These are phyloP conservation scores for Cyclaneusma minus DNA, from an alignment of 2,329 filamentous ascomycete genomes.

Conservation along the genomic window DNA sequence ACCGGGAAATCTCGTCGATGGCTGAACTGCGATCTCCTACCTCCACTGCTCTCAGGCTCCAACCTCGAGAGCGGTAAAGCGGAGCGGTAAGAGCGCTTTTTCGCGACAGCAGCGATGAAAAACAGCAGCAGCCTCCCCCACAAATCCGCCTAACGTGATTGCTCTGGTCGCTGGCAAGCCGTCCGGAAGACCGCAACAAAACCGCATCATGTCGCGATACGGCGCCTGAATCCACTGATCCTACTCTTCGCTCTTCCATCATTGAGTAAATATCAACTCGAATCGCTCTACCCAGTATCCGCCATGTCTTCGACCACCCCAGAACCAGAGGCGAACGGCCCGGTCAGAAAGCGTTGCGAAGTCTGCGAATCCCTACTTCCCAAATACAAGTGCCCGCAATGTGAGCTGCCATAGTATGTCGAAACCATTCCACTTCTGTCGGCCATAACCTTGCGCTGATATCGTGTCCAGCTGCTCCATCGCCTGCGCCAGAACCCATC, in stretches of 20 bases:
- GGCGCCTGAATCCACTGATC: not conserved
- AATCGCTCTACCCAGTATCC: too few species aligned
- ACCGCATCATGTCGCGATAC: not conserved
- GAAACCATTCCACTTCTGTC: slow-evolving; percentile 1
- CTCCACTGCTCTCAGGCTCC: too few species aligned
- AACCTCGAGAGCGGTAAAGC: too few species aligned
- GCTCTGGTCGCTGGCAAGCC: not conserved
- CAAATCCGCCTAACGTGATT: too few species aligned
- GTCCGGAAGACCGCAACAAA: not conserved
- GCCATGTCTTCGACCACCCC: too few species aligned
- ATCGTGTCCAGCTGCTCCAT: slow-evolving; percentile 36
- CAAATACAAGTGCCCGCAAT: slow-evolving; percentile 50
- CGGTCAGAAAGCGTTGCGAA: slow-evolving; percentile 34
- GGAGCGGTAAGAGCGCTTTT: too few species aligned
- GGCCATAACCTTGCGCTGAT: slow-evolving; percentile 1
- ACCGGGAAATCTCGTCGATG: too few species aligned
- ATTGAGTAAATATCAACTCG: not conserved
- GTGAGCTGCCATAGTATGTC: slow-evolving; percentile 40
- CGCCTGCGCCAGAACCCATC: slow-evolving; percentile 36
- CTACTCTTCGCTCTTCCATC: too few species aligned
- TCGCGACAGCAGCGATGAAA: too few species aligned
- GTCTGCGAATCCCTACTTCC: slow-evolving; percentile 33
- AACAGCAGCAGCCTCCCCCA: too few species aligned
- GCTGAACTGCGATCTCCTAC: too few species aligned
- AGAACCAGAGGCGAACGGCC: slow-evolving; percentile 2